Evolutionary conservation across 768 basidiomycete species (phyloP).

Genomic region (Pisolithus albus): DNA sequence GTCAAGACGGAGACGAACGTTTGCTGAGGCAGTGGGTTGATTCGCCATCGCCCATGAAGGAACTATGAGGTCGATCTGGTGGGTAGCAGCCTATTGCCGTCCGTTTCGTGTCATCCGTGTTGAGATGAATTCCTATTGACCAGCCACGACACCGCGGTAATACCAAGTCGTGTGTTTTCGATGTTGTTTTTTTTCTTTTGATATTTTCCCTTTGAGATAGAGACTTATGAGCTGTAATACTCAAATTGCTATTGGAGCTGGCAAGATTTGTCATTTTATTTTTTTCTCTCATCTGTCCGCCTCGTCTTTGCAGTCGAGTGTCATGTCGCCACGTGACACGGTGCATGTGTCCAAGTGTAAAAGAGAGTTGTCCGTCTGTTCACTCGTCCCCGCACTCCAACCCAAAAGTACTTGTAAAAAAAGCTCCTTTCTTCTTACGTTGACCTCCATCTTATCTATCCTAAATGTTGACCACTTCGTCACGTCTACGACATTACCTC

Average conservation of each 20-base stretch:
- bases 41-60: conserved; percentile 18
- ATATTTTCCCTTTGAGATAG: background rate
- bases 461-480: conserved; percentile 8
- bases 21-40: conserved; percentile 25
- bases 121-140: background rate
- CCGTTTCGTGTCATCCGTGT: background rate
- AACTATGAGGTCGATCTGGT: conserved; percentile 14
- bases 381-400: too few species aligned
- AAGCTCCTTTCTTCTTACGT: background rate
- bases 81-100: background rate
- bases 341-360: too few species aligned
- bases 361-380: too few species aligned
- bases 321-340: too few species aligned
- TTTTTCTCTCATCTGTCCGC: too few species aligned
- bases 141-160: background rate
- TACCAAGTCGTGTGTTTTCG: background rate
- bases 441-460: background rate
- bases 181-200: background rate
- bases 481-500: conserved; percentile 27
- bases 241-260: too few species aligned
- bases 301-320: too few species aligned
- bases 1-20: conserved; percentile 39
- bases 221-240: too few species aligned
- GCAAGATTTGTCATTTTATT: too few species aligned
- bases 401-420: too few species aligned